phyloP scores from a whole-genome alignment of 2,329 filamentous ascomycete genomes.

The Boeremia exigua region DNA sequence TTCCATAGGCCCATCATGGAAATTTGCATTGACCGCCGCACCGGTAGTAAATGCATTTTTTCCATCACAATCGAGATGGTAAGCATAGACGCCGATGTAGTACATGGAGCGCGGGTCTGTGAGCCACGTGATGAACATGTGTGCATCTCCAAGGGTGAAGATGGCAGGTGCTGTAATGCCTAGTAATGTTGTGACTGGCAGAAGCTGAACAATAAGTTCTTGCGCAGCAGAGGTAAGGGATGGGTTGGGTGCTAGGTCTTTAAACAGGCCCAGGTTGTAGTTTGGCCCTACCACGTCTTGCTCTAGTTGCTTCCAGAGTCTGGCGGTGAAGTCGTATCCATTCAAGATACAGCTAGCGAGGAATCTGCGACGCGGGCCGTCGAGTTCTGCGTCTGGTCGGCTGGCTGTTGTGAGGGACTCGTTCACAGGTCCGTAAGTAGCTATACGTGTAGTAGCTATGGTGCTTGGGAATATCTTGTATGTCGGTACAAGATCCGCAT shows the following conservation, averaged over 20 bases:
- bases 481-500: not conserved
- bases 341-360: slow-evolving; percentile 21
- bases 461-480: slow-evolving; percentile 1
- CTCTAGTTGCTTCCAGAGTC: slow-evolving; percentile 22
- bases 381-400: slow-evolving; percentile 1
- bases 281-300: slow-evolving; percentile 18
- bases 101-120: slow-evolving; percentile 24
- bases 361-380: slow-evolving; percentile 16
- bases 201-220: slow-evolving; percentile 10
- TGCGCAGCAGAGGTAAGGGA: slow-evolving; percentile 7
- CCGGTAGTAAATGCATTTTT: slow-evolving; percentile 6
- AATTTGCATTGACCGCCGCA: slow-evolving; percentile 13
- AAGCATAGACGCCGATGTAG: slow-evolving; percentile 12
- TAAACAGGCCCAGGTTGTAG: slow-evolving; percentile 17
- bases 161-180: not conserved
- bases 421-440: not conserved
- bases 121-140: slow-evolving; percentile 24
- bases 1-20: not conserved
- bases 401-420: not conserved
- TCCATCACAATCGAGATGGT: slow-evolving; percentile 6
- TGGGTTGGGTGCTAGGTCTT: slow-evolving; percentile 12
- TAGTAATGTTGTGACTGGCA: not conserved
- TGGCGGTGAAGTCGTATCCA: slow-evolving; percentile 15
- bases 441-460: not conserved
- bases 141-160: slow-evolving; percentile 16